Base-by-base conservation (phyloP, 2,329 filamentous ascomycete genomes). In the Colletotrichum incanum region DNA sequence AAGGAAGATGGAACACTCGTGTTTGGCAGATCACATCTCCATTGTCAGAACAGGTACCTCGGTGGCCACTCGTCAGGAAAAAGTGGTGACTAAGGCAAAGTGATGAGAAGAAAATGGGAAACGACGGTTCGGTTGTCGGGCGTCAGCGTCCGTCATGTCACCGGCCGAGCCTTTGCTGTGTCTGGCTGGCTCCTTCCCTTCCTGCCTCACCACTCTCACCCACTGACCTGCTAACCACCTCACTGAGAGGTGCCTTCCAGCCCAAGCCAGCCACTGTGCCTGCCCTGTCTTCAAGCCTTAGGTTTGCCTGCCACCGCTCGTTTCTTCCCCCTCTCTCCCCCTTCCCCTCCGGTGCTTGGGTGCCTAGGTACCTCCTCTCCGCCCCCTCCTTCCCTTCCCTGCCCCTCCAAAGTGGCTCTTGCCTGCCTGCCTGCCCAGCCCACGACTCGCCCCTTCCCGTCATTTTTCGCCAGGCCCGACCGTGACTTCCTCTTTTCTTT, bases 391-490 rank as follows among this genome's bases (percentile, higher is more conserved):
- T 41, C 63, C 50, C 50, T 61, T 60, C 45, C 65, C 26, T 39
- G 37, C 65, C 49, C 43, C 58, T 64, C 58, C 61, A 50, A 50
- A 50, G 47, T 50, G 47, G 47, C 47, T 50, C 47, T 12, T 18
- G 47, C 47, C 23, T 18, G 47, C 47, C 23, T 50, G 47, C 23
- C 23, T 16, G n/a, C 45, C 43, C 60, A 47, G 23, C 47, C 45
- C 47, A 63, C 60, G 54, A 72, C 56, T 62, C 50, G 52, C 70
- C 65, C 56, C 73, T 73, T 74, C 65, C 71, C 69, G 67, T 78
- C 76, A 69, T 72, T 76, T 76, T 76, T 76, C 78, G 77, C 76
- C 74, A 76, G 77, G 78, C 67, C 71, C 49, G 58, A 59, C 68
- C 58, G 58, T 65, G 47, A 49, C 71, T 73, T 67, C 58, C 69